A percentile compares a stretch with the other conserved stretches of the same genome.
These are phyloP conservation scores for Steccherinum ochraceum DNA, from an alignment of 768 basidiomycete genomes.

Conservation along the genomic window DNA sequence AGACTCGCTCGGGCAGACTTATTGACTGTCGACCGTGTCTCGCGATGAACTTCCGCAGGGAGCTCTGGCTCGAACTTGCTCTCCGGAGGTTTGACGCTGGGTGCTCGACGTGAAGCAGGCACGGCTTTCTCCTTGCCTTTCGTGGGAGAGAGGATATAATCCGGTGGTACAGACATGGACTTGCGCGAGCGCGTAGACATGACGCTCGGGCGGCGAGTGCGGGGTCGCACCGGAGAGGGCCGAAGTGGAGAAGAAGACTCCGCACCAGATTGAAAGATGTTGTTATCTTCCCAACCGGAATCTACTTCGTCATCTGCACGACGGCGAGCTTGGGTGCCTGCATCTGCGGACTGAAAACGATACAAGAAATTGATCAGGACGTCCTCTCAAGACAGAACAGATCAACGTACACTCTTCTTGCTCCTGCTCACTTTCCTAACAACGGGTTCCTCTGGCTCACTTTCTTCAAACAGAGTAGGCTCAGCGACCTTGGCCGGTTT, in stretches of 20 bases:
- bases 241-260: conserved; percentile 78
- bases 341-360: conserved; percentile 36
- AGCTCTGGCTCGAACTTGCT: conserved; percentile 54
- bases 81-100: conserved; percentile 36
- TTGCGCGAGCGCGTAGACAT: conserved; percentile 34
- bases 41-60: conserved; percentile 30
- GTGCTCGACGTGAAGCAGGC: conserved; percentile 11
- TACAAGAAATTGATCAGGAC: background rate
- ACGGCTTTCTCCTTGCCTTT: conserved; percentile 6
- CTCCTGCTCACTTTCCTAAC: conserved; percentile 53
- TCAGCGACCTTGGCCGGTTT: conserved; percentile 30
- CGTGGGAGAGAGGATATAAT: conserved; percentile 16
- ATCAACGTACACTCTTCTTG: conserved; percentile 47
- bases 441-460: conserved; percentile 63
- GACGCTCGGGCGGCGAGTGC: conserved; percentile 37
- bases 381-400: background rate
- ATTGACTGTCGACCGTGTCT: conserved; percentile 13
- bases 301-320: conserved; percentile 50
- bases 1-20: conserved; percentile 4
- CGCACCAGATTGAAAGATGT: conserved; percentile 85
- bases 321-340: conserved; percentile 47
- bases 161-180: conserved; percentile 53
- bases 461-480: conserved; percentile 58
- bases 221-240: conserved; percentile 42
- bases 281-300: conserved; percentile 88